phyloP scores from a whole-genome alignment of 2,329 filamentous ascomycete species.

The Trichoderma sp. region DNA sequence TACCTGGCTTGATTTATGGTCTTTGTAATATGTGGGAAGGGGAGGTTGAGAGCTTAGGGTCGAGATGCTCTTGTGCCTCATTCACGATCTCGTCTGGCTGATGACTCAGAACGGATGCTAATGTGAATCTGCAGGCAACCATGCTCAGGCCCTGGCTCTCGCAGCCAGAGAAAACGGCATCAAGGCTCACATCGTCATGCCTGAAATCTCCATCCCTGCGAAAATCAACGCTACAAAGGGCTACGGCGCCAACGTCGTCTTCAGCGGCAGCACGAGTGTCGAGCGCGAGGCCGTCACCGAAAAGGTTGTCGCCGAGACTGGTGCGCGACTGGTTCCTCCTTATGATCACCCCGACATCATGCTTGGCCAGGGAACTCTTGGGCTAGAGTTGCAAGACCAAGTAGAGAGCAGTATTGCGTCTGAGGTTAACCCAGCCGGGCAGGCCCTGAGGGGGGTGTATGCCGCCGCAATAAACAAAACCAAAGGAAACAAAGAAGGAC shows the following conservation, averaged over 20 bases:
- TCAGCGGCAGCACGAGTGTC: conserved; percentile 76
- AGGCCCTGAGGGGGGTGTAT: conserved; percentile 9
- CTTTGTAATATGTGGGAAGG: background rate
- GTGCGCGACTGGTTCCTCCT: conserved; percentile 80
- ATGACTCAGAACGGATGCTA: background rate
- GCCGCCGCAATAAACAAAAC: conserved; percentile 28
- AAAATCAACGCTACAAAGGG: conserved; percentile 83
- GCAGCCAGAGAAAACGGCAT: conserved; percentile 75
- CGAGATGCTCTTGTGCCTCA: background rate
- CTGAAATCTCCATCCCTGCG: conserved; percentile 76
- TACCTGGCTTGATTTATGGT: background rate
- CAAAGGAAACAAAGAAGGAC: conserved; percentile 32
- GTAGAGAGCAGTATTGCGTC: conserved; percentile 57
- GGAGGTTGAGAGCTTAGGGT: background rate
- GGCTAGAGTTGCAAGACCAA: conserved; percentile 79
- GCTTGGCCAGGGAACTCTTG: conserved; percentile 89
- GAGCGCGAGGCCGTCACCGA: conserved; percentile 80
- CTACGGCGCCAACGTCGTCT: conserved; percentile 78
- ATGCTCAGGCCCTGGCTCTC: conserved; percentile 88
- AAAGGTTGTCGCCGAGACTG: conserved; percentile 71
- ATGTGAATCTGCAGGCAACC: conserved; percentile 69
- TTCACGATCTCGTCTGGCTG: background rate
- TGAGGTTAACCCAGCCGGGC: conserved; percentile 25
- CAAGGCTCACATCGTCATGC: conserved; percentile 90
- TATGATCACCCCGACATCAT: conserved; percentile 94